Evolutionary conservation across 2,329 filamentous ascomycete genomes (phyloP).

Genomic region (Fusarium concolor): DNA sequence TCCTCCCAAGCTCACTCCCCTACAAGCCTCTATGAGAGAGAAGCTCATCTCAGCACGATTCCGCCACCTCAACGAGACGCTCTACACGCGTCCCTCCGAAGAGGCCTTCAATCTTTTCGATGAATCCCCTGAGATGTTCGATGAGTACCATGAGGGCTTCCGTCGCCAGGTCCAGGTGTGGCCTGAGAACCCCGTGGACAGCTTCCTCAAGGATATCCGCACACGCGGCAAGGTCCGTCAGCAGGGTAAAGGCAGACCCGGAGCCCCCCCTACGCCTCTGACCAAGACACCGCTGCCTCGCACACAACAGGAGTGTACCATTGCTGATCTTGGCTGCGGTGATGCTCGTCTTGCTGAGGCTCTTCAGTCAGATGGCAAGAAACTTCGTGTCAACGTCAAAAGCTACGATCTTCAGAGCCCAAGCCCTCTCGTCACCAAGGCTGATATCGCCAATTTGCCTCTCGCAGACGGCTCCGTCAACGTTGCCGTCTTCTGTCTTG

Average conservation of each 20-base stretch:
- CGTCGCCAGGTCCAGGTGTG: constrained; percentile 94
- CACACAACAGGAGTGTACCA: constrained; percentile 76
- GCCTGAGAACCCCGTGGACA: constrained; percentile 96
- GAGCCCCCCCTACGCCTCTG: constrained; percentile 44
- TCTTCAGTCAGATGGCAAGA: constrained; percentile 71
- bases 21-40: constrained; percentile 93
- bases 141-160: constrained; percentile 96
- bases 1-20: constrained; percentile 79
- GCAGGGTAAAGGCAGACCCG: constrained; percentile 48
- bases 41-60: constrained; percentile 96
- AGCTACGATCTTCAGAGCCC: constrained; percentile 90
- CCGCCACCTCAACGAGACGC: constrained; percentile 94
- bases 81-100: constrained; percentile 90
- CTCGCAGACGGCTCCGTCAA: constrained; percentile 80
- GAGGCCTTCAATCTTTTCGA: constrained; percentile 87
- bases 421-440: constrained; percentile 80
- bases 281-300: constrained; percentile 71
- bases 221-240: constrained; percentile 69
- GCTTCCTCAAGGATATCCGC: constrained; percentile 80
- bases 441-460: constrained; percentile 89
- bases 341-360: constrained; percentile 83
- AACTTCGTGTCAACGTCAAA: constrained; percentile 78
- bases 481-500: constrained; percentile 93
- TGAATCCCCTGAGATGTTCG: constrained; percentile 90
- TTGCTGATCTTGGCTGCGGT: constrained; percentile 94